Evolutionary conservation across 1,284 basidiomycete genomes (phyloP).

Genomic region (Gymnopus androsaceus): DNA sequence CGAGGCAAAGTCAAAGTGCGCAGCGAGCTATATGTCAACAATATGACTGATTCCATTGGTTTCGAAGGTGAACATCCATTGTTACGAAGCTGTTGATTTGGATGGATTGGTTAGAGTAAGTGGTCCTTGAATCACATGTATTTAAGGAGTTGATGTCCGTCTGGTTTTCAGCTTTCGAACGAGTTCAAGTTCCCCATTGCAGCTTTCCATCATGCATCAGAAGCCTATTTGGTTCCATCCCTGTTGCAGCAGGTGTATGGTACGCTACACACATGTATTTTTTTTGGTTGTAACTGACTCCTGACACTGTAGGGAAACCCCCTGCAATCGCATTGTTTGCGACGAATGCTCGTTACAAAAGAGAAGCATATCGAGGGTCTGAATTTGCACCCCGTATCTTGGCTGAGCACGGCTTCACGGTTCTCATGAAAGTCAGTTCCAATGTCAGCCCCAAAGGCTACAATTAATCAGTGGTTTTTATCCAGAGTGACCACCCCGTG

Average conservation of each 20-base stretch:
- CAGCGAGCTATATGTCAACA: neutral
- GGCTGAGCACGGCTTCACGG: slow-evolving; percentile 62
- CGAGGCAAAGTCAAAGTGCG: slow-evolving; percentile 73
- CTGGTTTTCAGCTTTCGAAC: slow-evolving; percentile 54
- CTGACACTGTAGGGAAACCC: slow-evolving; percentile 40
- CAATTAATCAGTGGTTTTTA: too few relatives aligned
- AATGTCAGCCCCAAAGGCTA: neutral
- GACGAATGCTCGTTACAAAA: slow-evolving; percentile 69
- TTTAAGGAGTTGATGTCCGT: neutral
- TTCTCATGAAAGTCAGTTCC: slow-evolving; percentile 63
- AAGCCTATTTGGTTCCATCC: slow-evolving; percentile 83
- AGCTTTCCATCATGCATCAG: slow-evolving; percentile 86
- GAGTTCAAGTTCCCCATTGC: slow-evolving; percentile 84
- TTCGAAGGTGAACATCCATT: slow-evolving; percentile 58
- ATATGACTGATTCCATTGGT: neutral
- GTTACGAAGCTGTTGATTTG: slow-evolving; percentile 81
- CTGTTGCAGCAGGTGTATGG: slow-evolving; percentile 75
- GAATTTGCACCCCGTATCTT: slow-evolving; percentile 80
- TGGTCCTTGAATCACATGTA: neutral
- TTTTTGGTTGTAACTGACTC: neutral
- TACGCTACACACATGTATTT: slow-evolving; percentile 27
- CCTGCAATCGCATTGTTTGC: slow-evolving; percentile 84
- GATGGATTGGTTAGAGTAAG: slow-evolving; percentile 69
- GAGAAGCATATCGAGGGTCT: slow-evolving; percentile 76
- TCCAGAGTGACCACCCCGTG: slow-evolving; percentile 76